Base-by-base conservation (phyloP, 179 eudicot species). In the Pouteria campechiana region DNA sequence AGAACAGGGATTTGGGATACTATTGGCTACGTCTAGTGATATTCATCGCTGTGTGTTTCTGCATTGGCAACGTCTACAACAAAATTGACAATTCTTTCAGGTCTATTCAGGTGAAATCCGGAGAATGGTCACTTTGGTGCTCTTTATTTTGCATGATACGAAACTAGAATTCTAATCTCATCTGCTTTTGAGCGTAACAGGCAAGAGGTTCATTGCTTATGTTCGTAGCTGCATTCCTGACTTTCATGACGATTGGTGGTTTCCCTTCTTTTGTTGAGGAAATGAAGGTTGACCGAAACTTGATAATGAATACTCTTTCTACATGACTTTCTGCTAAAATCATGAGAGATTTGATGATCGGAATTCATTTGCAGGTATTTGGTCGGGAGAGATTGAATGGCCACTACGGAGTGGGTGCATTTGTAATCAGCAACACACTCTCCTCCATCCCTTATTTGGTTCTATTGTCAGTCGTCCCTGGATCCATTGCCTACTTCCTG, bases 1-100 rank as follows among this genome's bases (percentile, higher is more conserved):
- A 83, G 96, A 61, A 65, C 19, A 89, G 94, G 1, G 94, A 87
- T 35, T 33, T 64, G n/a, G 96, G 96, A 17, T 87, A 79, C 57
- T 79, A 83, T 47, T 79, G 94, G 94, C 54, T 83, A 25, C 72
- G 90, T 5, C 69, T 83, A 28, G 71, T 53, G 14, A 63, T 86
- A 17, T 82, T 74, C 30, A 42, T 76, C 18, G 76, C 70, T 0
- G 42, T 79, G 41, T 64, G 67, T 30, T 40, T 79, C 12, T 72
- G 89, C 49, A 43, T 76, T 0, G 93, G 93, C 9, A 76, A 79
- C 32, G 57, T 82, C 10, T 83, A 72, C 52, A 52, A 52, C 40
- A 48, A 72, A n/a, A 39, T 79, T 29, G 87, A 81, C 7, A 25
- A 41, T 18, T 52, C 60, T 27, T 72, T 67, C 28, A 64, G 57